Base-by-base conservation (phyloP, 306 rosid species). In the Vigna reflexopilosa region DNA sequence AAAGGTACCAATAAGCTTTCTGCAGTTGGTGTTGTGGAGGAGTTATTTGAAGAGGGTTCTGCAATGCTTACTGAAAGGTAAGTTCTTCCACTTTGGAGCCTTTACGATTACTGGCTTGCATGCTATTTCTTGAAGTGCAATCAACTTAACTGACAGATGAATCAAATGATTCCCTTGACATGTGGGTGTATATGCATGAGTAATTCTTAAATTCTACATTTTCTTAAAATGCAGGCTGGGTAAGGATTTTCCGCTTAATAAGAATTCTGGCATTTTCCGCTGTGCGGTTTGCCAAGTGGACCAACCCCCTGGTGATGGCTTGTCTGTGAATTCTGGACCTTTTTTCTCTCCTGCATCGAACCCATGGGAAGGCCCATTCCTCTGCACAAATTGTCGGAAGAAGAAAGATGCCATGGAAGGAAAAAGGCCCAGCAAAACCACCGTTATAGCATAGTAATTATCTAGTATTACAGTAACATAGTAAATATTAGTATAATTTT, bases 401-500 rank as follows among this genome's bases (percentile, higher is more conserved):
- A 94, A 92, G 89, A 94, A 92, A 88, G 98, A 94, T 52, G 99
- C 98, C 70, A 93, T 93, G 96, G 99, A 95, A 90, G 99, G 98
- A 56, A 95, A 93, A 83, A 84, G 96, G 87, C 83, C 94, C 9
- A 82, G 87, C 90, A 67, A 70, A 76, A 90, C 97, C 59, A 82
- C 89, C 22, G 55, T 91, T 72, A 82, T 78, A n/a, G 85, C 86
- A 61, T 87, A 93, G 89, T 87, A 81, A 87, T 84, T 78, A 73
- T 75, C 78, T 83, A 65, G 72, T 70, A 70, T 78, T 82, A 47
- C 80, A 78, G 57, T 84, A 67, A 79, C 88, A 36, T 83, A 77
- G 85, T 78, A 86, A 81, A 82, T 88, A 89, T 86, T 78, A 76
- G 81, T 85, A 83, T 80, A 73, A 77, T 85, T 81, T 90, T 83